A percentile compares a stretch with the other conserved stretches of the same genome.
phyloP scores from a whole-genome alignment of 495 filamentous ascomycete genomes.

The Podospora appendiculata region DNA sequence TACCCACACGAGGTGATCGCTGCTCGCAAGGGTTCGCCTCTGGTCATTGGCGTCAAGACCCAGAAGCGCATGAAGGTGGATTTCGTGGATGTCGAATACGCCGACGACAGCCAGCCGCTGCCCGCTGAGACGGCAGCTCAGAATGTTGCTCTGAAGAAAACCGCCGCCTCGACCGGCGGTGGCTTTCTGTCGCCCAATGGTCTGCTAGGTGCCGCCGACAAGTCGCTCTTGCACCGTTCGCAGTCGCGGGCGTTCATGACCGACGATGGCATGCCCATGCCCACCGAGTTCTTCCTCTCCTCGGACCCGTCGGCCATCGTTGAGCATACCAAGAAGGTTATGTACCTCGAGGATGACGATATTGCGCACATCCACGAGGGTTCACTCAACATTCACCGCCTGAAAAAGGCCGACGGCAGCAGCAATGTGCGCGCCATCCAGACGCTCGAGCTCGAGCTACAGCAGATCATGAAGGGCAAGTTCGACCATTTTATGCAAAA shows the following conservation, averaged over 20 bases:
- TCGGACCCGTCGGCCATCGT: constrained; percentile 97
- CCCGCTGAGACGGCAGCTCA: constrained; percentile 93
- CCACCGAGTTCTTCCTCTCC: constrained; percentile 97
- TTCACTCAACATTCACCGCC: constrained; percentile 94
- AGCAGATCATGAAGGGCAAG: constrained; percentile 99
- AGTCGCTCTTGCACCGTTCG: constrained; percentile 93
- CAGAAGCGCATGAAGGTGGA: constrained; percentile 99
- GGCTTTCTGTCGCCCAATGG: constrained; percentile 55
- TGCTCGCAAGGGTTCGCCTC: constrained; percentile 92
- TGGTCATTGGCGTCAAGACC: constrained; percentile 92
- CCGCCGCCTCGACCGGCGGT: constrained; percentile 31
- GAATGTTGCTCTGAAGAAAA: constrained; percentile 91
- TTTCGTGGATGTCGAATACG: constrained; percentile 97
- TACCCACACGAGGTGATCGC: constrained; percentile 97
- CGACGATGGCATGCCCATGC: constrained; percentile 92
- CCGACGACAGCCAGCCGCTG: constrained; percentile 71
- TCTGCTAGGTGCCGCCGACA: constrained; percentile 83
- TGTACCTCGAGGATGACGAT: constrained; percentile 98
- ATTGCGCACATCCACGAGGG: constrained; percentile 99
- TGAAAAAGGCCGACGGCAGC: constrained; percentile 92
- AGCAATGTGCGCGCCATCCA: constrained; percentile 97
- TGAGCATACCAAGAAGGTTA: constrained; percentile 99
- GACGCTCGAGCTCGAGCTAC: constrained; percentile 94
- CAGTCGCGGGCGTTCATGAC: constrained; percentile 98
- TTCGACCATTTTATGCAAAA: constrained; percentile 99